Evolutionary conservation across 1,139 yeast genomes (phyloP).

Genomic region (Geotrichum siamense): DNA sequence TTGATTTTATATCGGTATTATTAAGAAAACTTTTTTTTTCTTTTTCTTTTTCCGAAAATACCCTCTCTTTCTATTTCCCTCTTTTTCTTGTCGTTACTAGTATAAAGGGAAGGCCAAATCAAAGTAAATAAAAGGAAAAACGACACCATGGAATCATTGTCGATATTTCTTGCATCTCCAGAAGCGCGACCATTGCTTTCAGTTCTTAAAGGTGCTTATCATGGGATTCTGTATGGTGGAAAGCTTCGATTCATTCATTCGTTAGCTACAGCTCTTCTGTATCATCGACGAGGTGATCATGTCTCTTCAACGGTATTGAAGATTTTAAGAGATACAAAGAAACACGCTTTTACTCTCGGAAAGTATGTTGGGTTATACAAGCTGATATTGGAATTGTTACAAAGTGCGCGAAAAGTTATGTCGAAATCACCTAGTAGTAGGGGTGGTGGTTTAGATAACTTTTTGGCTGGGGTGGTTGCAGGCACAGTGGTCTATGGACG

Average conservation of each 20-base stretch:
- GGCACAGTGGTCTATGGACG: constrained; percentile 64
- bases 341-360: constrained; percentile 64
- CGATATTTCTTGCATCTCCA: too few relatives aligned
- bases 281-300: constrained; percentile 26
- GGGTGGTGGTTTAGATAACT: constrained; percentile 37
- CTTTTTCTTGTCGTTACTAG: too few relatives aligned
- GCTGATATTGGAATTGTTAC: constrained; percentile 23
- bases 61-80: too few relatives aligned
- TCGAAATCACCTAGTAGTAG: constrained; percentile 7
- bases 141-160: too few relatives aligned
- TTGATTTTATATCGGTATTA: too few relatives aligned
- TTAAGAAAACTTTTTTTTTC: too few relatives aligned
- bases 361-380: constrained; percentile 60
- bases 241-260: constrained; percentile 70
- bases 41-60: too few relatives aligned
- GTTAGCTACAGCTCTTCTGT: constrained; percentile 45
- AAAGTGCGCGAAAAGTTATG: not conserved
- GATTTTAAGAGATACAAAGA: constrained; percentile 50
- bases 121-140: too few relatives aligned
- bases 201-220: constrained; percentile 35
- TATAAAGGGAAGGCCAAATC: too few relatives aligned
- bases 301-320: constrained; percentile 43
- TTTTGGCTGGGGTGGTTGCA: constrained; percentile 58
- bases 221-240: constrained; percentile 60
- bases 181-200: constrained; percentile 22